A percentile compares a stretch with the other conserved stretches of the same genome.
These are phyloP conservation scores for Candida albicans DNA, from an alignment of 1,139 yeast species.

Conservation along the genomic window DNA sequence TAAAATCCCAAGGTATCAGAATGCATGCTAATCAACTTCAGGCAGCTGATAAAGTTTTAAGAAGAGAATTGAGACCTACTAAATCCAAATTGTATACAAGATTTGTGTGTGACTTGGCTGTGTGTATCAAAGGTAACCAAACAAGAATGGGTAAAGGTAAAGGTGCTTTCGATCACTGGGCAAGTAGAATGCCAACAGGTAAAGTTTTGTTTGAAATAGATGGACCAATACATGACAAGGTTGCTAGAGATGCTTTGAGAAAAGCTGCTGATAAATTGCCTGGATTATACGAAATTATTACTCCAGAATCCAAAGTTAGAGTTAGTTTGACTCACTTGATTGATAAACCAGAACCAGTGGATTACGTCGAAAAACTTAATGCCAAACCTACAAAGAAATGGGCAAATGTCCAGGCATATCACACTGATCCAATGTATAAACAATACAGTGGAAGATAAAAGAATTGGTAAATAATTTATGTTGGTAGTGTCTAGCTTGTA, in stretches of 20 bases:
- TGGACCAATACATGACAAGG: conserved; percentile 80
- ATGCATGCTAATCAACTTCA: conserved; percentile 86
- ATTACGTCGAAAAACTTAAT: conserved; percentile 56
- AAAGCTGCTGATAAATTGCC: conserved; percentile 93
- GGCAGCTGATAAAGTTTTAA: conserved; percentile 86
- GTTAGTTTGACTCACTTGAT: conserved; percentile 60
- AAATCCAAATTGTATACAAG: conserved; percentile 76
- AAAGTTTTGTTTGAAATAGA: conserved; percentile 84
- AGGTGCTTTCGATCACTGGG: conserved; percentile 98
- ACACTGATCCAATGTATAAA: conserved; percentile 48
- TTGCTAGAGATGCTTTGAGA: conserved; percentile 88
- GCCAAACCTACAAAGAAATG: conserved; percentile 67
- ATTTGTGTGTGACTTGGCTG: conserved; percentile 81
- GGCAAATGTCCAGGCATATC: conserved; percentile 48
- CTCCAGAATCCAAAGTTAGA: conserved; percentile 64
- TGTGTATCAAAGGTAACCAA: conserved; percentile 95
- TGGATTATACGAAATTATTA: conserved; percentile 85
- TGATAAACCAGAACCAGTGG: conserved; percentile 46
- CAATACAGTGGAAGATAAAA: conserved; percentile 56
- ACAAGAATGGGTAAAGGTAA: conserved; percentile 99
- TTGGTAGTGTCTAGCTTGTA: conserved; percentile 8
- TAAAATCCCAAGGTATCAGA: conserved; percentile 83
- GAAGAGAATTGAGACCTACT: conserved; percentile 76
- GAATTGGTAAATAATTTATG: neutral
- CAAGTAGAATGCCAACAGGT: conserved; percentile 93